phyloP scores from a whole-genome alignment of 257 asterid species.

The Fraxinus quadrangulata region DNA sequence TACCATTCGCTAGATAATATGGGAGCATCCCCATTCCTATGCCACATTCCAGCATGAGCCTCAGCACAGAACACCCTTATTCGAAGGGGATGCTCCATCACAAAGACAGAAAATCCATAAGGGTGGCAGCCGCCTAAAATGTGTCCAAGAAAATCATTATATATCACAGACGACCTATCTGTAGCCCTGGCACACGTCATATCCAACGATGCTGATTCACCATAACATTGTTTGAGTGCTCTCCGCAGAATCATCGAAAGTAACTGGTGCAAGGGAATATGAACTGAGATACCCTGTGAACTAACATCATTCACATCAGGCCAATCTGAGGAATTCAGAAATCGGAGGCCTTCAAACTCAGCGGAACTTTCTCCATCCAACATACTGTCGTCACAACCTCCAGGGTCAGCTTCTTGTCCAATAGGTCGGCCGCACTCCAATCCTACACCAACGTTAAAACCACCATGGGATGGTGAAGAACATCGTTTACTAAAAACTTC shows the following conservation, averaged over 20 bases:
- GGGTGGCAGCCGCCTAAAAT: conserved; percentile 89
- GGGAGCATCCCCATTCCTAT: conserved; percentile 85
- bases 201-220: conserved; percentile 52
- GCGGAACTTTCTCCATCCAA: conserved; percentile 59
- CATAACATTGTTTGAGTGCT: conserved; percentile 74
- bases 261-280: conserved; percentile 85
- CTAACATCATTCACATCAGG: conserved; percentile 85
- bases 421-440: conserved; percentile 44
- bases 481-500: conserved; percentile 38
- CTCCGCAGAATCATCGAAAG: conserved; percentile 74
- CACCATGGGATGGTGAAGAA: conserved; percentile 44
- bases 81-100: conserved; percentile 94
- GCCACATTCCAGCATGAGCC: conserved; percentile 99
- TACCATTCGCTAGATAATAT: conserved; percentile 84
- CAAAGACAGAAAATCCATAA: conserved; percentile 79
- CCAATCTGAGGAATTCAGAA: conserved; percentile 79
- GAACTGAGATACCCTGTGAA: conserved; percentile 81
- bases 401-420: conserved; percentile 41
- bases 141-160: conserved; percentile 63
- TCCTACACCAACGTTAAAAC: conserved; percentile 41
- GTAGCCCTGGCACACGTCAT: conserved; percentile 35
- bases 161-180: conserved; percentile 41
- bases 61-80: conserved; percentile 95
- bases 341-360: conserved; percentile 68
- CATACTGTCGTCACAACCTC: conserved; percentile 50